Evolutionary conservation across 2,329 filamentous ascomycete species (phyloP).

Genomic region (Fusarium cyanostomum): DNA sequence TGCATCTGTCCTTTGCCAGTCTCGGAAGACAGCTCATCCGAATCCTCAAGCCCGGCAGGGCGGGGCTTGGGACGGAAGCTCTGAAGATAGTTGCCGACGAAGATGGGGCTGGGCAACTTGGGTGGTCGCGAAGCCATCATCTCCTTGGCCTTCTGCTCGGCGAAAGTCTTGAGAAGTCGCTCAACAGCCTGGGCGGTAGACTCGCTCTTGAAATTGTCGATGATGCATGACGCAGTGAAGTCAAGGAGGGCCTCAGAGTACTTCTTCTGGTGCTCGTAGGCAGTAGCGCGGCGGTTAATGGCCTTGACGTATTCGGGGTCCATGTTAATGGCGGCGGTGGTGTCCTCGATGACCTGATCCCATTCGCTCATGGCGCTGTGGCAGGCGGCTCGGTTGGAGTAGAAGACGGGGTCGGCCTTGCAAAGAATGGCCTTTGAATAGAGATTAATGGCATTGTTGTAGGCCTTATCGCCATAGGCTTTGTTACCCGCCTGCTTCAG

Average conservation of each 20-base stretch:
- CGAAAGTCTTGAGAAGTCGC: constrained; percentile 93
- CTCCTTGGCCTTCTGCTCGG: constrained; percentile 90
- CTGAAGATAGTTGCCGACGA: constrained; percentile 98
- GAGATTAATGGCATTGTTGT: constrained; percentile 90
- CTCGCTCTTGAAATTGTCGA: constrained; percentile 96
- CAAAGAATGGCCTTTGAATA: constrained; percentile 97
- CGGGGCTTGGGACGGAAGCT: constrained; percentile 89
- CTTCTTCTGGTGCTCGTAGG: constrained; percentile 91
- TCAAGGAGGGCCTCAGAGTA: constrained; percentile 96
- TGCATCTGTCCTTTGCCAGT: constrained; percentile 88
- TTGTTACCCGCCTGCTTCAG: constrained; percentile 97
- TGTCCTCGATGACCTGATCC: constrained; percentile 97
- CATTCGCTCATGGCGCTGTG: constrained; percentile 93
- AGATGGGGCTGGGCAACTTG: constrained; percentile 93
- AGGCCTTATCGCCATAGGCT: constrained; percentile 93
- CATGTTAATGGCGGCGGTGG: constrained; percentile 91
- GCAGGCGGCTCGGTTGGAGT: constrained; percentile 97
- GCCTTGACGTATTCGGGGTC: constrained; percentile 98
- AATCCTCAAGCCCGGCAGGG: constrained; percentile 83
- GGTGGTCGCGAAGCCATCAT: constrained; percentile 87
- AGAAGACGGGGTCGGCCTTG: constrained; percentile 97
- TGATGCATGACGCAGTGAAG: constrained; percentile 98
- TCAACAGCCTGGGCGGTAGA: constrained; percentile 89
- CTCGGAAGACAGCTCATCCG: constrained; percentile 77
- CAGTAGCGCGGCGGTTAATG: constrained; percentile 93